phyloP scores from a whole-genome alignment of 2,329 filamentous ascomycete genomes.

The Diplodia sapinea region DNA sequence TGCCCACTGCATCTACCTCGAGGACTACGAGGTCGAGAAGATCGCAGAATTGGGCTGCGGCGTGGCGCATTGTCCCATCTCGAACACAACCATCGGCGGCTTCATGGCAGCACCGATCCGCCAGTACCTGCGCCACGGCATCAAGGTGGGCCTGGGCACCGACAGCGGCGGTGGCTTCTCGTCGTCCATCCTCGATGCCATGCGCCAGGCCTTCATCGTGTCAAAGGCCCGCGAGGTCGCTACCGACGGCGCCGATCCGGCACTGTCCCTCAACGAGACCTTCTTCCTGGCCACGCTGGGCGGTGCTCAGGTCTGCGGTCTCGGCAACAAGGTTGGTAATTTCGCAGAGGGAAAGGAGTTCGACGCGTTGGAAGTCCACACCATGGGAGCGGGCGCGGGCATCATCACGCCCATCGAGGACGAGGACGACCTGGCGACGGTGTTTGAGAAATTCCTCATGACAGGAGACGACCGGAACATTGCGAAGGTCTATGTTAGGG shows the following conservation, averaged over 20 bases:
- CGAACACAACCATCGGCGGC: constrained; percentile 62
- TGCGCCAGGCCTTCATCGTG: constrained; percentile 63
- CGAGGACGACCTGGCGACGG: constrained; percentile 51
- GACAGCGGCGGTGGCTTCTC: constrained; percentile 69
- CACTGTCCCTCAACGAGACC: constrained; percentile 38
- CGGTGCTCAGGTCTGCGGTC: constrained; percentile 63
- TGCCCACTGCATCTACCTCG: constrained; percentile 70
- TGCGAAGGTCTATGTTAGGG: constrained; percentile 51
- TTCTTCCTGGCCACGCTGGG: constrained; percentile 68
- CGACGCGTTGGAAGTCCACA: constrained; percentile 62
- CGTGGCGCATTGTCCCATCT: constrained; percentile 68
- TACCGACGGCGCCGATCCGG: constrained; percentile 46
- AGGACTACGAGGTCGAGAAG: constrained; percentile 59
- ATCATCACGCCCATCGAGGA: constrained; percentile 57
- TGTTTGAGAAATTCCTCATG: constrained; percentile 70
- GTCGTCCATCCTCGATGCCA: constrained; percentile 63
- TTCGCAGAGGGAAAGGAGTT: constrained; percentile 67
- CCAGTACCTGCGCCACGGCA: constrained; percentile 61
- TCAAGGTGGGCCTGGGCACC: constrained; percentile 71
- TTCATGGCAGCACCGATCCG: constrained; percentile 68
- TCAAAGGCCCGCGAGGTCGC: constrained; percentile 46
- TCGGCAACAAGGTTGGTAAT: constrained; percentile 61
- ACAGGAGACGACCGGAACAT: constrained; percentile 70
- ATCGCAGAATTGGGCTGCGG: constrained; percentile 60
- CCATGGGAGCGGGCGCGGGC: constrained; percentile 47